Conservation (phyloP, 2,329 filamentous ascomycete species). For the Diaporthe velutina region DNA sequence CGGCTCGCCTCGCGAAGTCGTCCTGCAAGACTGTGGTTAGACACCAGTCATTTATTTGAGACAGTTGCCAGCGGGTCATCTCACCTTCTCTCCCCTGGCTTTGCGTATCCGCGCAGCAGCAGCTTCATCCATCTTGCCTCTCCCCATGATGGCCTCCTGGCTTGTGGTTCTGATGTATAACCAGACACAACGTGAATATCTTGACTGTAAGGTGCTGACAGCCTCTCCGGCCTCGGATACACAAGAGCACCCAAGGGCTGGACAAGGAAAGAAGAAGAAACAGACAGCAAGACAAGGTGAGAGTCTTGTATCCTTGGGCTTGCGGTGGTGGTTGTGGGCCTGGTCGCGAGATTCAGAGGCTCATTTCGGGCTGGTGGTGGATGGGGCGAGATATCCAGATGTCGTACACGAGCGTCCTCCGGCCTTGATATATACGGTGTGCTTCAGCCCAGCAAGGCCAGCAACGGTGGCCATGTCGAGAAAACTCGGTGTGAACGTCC, state of each 20-base stretch:
- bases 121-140: conserved; percentile 57
- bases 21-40: conserved; percentile 46
- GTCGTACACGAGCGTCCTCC: conserved; percentile 2
- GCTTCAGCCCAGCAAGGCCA: conserved; percentile 18
- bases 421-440: conserved; percentile 36
- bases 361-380: conserved; percentile 2
- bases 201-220: not conserved
- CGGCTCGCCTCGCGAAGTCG: conserved; percentile 52
- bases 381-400: conserved; percentile 2
- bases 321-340: not conserved
- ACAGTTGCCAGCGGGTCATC: conserved; percentile 29
- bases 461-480: conserved; percentile 37
- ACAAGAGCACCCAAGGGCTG: conserved; percentile 7
- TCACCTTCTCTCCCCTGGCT: conserved; percentile 56
- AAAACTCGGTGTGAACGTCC: conserved; percentile 38
- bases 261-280: not conserved
- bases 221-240: not conserved
- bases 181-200: not conserved
- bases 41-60: not conserved
- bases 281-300: not conserved
- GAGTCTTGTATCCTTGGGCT: not conserved
- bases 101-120: conserved; percentile 57
- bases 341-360: not conserved
- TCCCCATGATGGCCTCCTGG: conserved; percentile 45
- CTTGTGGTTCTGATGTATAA: conserved; percentile 4